Base-by-base conservation (phyloP, 2,329 filamentous ascomycete genomes). In the Fusarium mangiferae region DNA sequence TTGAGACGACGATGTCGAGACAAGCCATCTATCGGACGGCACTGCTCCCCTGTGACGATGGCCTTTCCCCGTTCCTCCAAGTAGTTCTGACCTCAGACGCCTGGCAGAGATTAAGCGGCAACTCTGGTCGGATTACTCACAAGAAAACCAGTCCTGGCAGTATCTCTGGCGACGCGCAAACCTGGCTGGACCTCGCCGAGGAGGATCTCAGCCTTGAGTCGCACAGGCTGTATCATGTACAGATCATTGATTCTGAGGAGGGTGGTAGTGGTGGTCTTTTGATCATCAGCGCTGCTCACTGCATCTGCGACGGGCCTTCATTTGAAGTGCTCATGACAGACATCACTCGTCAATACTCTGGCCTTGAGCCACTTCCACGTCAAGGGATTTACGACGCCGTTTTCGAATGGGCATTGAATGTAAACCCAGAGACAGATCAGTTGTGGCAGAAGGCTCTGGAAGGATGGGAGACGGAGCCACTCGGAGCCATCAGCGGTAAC, bases 271-370 rank as follows among this genome's bases (percentile, higher is more conserved):
- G 44, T 12, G 39, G 48, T 0, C n/a, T 72, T 4, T 10, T 72
- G 28, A 18, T 60, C 39, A 30, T 73, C 18, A 72, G 70, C 3
- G 30, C 46, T 7, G 69, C 70, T 0, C 70, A 72, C 7, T 73
- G 70, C 7, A 60, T 72, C 11, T 73, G 69, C 1, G 70, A 72
- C 10, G 69, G 70, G 1, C 51, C 69, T 2, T 72, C 70, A 3
- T 49, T 72, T 0, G 70, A 73, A 24, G 69, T 69, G 1, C 15
- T 72, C 9, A 56, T 70, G 48, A 26, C 22, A 8, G 70, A 73
- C 1, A 57, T 72, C 2, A 4, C 26, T 7, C 33, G 58, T 3
- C 35, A 55, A 7, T 73, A 72, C 30, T 24, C n/a, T 15, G 54
- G 36, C 1, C 10, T 72, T 10, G 11, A 36, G 4, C 30, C 44